Conservation (phyloP, 2,329 filamentous ascomycete genomes). For the Fusarium buxicola region DNA sequence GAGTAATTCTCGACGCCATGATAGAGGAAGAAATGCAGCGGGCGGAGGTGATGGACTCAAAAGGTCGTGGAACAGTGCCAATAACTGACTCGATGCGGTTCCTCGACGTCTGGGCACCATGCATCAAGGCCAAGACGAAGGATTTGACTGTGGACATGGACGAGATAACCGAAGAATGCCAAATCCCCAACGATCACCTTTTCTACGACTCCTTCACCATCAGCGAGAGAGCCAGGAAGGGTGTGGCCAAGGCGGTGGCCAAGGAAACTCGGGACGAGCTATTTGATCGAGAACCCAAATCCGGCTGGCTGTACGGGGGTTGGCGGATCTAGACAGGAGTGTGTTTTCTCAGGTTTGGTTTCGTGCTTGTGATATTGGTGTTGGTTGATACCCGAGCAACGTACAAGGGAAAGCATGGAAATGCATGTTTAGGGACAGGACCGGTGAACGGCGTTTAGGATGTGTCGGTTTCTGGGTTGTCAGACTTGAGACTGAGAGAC, state of each 20-base stretch:
- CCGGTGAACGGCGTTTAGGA: constrained; percentile 27
- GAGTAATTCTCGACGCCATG: constrained; percentile 58
- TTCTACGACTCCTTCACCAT: constrained; percentile 65
- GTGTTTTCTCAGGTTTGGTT: constrained; percentile 1
- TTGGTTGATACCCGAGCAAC: constrained; percentile 25
- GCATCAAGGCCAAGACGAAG: constrained; percentile 45
- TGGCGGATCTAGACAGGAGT: constrained; percentile 10
- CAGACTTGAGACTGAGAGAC: background rate
- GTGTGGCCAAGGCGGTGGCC: constrained; percentile 34
- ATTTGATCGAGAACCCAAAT: constrained; percentile 34
- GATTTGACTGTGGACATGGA: constrained; percentile 29
- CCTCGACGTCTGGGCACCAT: constrained; percentile 57
- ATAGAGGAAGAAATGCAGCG: constrained; percentile 61
- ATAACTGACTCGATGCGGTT: constrained; percentile 52
- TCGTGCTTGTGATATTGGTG: constrained; percentile 6
- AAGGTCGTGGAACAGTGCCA: constrained; percentile 56
- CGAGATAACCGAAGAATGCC: constrained; percentile 49
- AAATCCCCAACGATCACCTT: constrained; percentile 59
- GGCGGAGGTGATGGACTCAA: constrained; percentile 55
- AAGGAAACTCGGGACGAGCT: constrained; percentile 39
- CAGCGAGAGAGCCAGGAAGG: constrained; percentile 48
- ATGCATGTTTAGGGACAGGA: constrained; percentile 16
- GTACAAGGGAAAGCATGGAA: background rate
- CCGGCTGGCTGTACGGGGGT: constrained; percentile 35
- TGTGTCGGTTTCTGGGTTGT: background rate